Evolutionary conservation across 2,329 filamentous ascomycete species (phyloP), one percentile per base, ranked within the genome.

Genomic region (Nemania bipapillata): DNA sequence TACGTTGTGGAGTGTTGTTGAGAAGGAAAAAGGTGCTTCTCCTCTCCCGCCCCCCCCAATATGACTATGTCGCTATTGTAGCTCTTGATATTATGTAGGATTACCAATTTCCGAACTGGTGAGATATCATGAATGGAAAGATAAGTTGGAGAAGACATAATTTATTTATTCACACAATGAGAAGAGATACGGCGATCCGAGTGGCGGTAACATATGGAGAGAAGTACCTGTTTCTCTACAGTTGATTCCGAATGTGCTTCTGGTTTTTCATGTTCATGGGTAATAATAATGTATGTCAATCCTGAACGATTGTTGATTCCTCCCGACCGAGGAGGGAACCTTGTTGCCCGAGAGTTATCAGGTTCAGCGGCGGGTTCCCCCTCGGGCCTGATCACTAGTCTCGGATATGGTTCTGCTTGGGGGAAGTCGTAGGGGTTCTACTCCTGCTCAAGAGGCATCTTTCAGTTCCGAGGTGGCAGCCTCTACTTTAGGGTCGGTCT

Each of bases 391-490:
- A 26, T 52, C 28, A 35, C 47, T 35, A 35, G 20, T 42, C 59
- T 35, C 37, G 65, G 40, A 15, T 64, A 15, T 17, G 56, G 22
- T 54, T 53, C 61, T 59, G 65, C 28, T 37, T 59, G n/a, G 49
- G 63, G 49, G 45, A 66, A 63, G 47, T 66, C 22, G 45, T 37
- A 12, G 72, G 76, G 74, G 60, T 72, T 74, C 81, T 84, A 85
- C 72, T 83, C 82, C 78, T 83, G 78, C 81, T 86, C 86, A 76
- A 49, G 85, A 83, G 64, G 82, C 79, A 72, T 87, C 81, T 81
- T 87, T 84, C 65, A 88, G 81, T 64, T 82, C 84, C 61, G 83
- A 79, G 58, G 85, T 83, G 63, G 84, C 83, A 68, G 86, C 85
- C 47, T 86, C 88, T 61, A 89, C 85, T 65, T 83, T 82, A 70